These are phyloP conservation scores for Halophytophthora polymorphica DNA, from an alignment of 352 stramenopile genomes.

Conservation along the genomic window DNA sequence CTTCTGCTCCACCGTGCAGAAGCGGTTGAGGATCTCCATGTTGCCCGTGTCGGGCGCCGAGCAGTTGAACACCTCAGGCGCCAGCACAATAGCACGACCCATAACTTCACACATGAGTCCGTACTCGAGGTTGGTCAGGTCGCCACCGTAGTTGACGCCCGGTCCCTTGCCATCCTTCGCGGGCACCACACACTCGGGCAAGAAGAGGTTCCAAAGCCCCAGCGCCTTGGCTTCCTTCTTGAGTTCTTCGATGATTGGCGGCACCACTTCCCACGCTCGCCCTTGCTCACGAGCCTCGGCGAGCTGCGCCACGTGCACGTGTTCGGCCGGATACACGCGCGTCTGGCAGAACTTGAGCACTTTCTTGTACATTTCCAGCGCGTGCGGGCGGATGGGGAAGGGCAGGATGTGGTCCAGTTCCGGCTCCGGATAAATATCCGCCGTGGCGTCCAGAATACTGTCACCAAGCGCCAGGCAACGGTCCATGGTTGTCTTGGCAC, in stretches of 20 bases:
- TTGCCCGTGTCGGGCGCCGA: constrained; percentile 97
- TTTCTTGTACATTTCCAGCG: constrained; percentile 78
- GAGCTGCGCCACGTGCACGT: constrained; percentile 78
- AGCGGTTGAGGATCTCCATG: constrained; percentile 97
- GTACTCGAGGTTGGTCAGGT: constrained; percentile 92
- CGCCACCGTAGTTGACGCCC: constrained; percentile 56
- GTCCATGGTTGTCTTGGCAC: constrained; percentile 69
- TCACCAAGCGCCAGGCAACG: constrained; percentile 47
- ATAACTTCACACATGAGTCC: constrained; percentile 95
- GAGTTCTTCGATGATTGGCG: constrained; percentile 86
- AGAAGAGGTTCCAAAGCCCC: constrained; percentile 97
- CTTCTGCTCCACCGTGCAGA: constrained; percentile 91
- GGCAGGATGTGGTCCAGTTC: constrained; percentile 54
- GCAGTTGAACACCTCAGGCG: constrained; percentile 96
- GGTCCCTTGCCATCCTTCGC: constrained; percentile 40
- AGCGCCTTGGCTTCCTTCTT: constrained; percentile 89
- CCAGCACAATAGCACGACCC: constrained; percentile 87
- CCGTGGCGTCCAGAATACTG: constrained; percentile 29
- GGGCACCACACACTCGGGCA: constrained; percentile 64
- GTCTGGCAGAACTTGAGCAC: constrained; percentile 87
- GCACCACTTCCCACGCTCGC: constrained; percentile 79
- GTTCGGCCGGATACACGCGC: constrained; percentile 90
- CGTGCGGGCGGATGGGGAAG: constrained; percentile 76
- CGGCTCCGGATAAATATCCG: constrained; percentile 46
- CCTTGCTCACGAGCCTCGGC: constrained; percentile 44